phyloP scores from a whole-genome alignment of 2,329 filamentous ascomycete genomes.

The Claviceps sp. region DNA sequence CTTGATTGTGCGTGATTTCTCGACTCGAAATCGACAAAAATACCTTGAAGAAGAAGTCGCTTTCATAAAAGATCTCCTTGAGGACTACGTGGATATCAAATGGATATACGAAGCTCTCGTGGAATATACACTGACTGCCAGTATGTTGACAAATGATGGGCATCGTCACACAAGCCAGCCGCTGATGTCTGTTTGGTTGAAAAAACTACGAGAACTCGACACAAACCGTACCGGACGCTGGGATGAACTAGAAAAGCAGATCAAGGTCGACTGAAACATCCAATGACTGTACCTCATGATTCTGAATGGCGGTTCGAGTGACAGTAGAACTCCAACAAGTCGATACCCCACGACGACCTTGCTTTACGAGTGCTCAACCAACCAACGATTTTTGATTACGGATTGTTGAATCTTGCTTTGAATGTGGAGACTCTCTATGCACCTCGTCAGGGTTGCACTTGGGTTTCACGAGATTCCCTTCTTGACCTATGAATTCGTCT shows the following conservation, averaged over 20 bases:
- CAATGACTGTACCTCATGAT: background rate
- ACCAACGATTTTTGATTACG: background rate
- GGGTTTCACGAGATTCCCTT: constrained; percentile 28
- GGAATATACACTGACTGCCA: constrained; percentile 44
- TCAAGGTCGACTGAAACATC: constrained; percentile 4
- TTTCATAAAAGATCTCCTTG: constrained; percentile 53
- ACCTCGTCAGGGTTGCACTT: constrained; percentile 11
- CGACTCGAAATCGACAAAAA: constrained; percentile 42
- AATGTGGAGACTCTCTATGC: constrained; percentile 5
- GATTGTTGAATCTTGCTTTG: background rate
- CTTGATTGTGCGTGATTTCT: constrained; percentile 25
- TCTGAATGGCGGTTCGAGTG: background rate
- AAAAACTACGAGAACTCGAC: constrained; percentile 55
- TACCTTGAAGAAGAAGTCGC: constrained; percentile 61
- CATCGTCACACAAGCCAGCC: constrained; percentile 27
- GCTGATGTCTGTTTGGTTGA: constrained; percentile 42
- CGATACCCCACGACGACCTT: background rate
- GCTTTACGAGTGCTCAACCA: background rate
- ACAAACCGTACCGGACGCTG: constrained; percentile 63
- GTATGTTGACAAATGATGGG: constrained; percentile 24
- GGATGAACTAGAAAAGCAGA: constrained; percentile 48
- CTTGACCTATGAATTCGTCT: constrained; percentile 52
- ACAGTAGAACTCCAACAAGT: background rate
- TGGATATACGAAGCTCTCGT: constrained; percentile 84
- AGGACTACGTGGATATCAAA: constrained; percentile 50